Evolutionary conservation across 768 basidiomycete genomes (phyloP).

Genomic region (Tulasnella sp.): DNA sequence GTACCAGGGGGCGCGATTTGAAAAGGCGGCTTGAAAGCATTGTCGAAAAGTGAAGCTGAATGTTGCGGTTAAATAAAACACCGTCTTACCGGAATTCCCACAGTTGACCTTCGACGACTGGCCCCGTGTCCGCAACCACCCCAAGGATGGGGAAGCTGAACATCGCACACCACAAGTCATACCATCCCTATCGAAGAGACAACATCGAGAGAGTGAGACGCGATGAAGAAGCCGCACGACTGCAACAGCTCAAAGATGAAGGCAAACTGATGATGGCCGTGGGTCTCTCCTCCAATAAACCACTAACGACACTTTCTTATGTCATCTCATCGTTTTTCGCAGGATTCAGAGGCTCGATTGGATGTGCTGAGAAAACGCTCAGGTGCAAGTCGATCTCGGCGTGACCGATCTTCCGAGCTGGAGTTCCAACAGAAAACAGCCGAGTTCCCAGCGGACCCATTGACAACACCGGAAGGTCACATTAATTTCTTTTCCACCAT

Average conservation of each 20-base stretch:
- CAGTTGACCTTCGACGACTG: background rate
- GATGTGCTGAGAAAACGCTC: conserved; percentile 38
- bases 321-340: conserved; percentile 6
- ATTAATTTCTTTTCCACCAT: conserved; percentile 80
- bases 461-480: conserved; percentile 43
- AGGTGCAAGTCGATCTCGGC: background rate
- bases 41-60: background rate
- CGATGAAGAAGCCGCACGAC: conserved; percentile 73
- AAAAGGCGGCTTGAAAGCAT: background rate
- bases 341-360: conserved; percentile 79
- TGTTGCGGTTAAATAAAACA: background rate
- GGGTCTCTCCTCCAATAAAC: conserved; percentile 24
- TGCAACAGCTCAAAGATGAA: conserved; percentile 60
- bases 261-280: conserved; percentile 66
- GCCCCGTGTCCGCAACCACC: background rate
- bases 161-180: conserved; percentile 87
- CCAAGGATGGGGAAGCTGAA: conserved; percentile 74
- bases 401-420: background rate
- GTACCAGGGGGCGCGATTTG: background rate
- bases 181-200: conserved; percentile 75
- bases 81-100: background rate
- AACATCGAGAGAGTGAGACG: conserved; percentile 72
- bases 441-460: background rate
- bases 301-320: background rate
- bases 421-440: background rate